phyloP scores from a whole-genome alignment of 108 stramenopile species.

The Nitzschia palea region DNA sequence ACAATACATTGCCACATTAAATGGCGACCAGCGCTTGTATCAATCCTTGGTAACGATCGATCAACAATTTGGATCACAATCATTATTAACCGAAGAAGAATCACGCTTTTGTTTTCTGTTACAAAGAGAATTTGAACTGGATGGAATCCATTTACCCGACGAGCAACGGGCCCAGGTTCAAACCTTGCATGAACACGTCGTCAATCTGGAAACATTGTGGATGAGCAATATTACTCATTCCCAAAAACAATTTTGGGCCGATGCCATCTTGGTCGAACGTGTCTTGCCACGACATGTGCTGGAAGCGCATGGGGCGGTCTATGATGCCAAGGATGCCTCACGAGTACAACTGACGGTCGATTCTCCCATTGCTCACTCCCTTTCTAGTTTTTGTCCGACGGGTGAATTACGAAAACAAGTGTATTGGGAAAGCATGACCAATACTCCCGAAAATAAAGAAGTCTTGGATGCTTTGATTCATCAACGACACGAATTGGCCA shows the following conservation, averaged over 20 bases:
- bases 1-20: conserved; percentile 87
- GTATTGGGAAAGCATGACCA: conserved; percentile 66
- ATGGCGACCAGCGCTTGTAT: conserved; percentile 81
- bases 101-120: conserved; percentile 70
- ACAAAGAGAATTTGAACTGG: conserved; percentile 89
- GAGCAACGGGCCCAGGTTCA: conserved; percentile 70
- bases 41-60: conserved; percentile 34
- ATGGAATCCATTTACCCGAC: conserved; percentile 88
- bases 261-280: conserved; percentile 37
- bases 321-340: conserved; percentile 1
- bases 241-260: conserved; percentile 50
- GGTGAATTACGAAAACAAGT: conserved; percentile 68
- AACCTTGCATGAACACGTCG: conserved; percentile 61
- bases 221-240: conserved; percentile 64
- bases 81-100: conserved; percentile 77
- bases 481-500: conserved; percentile 66
- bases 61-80: conserved; percentile 1
- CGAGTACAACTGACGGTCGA: conserved; percentile 39
- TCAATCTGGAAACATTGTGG: conserved; percentile 75
- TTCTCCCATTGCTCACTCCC: conserved; percentile 64
- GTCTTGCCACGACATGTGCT: conserved; percentile 66
- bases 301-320: conserved; percentile 32
- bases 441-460: conserved; percentile 69
- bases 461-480: conserved; percentile 71
- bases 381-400: conserved; percentile 58